A percentile compares a stretch with the other conserved stretches of the same genome.
Evolutionary conservation across 495 filamentous ascomycete species (phyloP).

Genomic region (Tetracladium marchalianum): DNA sequence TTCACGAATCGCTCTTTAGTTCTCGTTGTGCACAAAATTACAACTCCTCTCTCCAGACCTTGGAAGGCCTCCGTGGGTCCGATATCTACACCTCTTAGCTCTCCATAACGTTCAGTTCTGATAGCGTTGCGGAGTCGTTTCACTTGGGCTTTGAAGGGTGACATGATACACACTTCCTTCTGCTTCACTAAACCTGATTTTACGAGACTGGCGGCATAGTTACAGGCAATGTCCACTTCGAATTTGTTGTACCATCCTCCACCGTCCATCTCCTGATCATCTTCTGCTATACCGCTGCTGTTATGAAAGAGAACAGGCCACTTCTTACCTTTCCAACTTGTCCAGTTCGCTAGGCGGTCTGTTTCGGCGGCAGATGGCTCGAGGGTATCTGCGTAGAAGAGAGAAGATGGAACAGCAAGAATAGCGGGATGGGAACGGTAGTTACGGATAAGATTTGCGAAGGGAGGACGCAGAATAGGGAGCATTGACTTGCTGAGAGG

Average conservation of each 20-base stretch:
- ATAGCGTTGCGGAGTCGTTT: slow-evolving; percentile 29
- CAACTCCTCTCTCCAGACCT: slow-evolving; percentile 40
- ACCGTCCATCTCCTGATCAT: slow-evolving; percentile 39
- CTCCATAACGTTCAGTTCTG: slow-evolving; percentile 18
- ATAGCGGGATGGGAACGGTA: slow-evolving; percentile 50
- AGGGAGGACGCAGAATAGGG: slow-evolving; percentile 33
- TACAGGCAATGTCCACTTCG: slow-evolving; percentile 36
- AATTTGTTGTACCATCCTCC: slow-evolving; percentile 43
- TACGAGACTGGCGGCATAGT: slow-evolving; percentile 30
- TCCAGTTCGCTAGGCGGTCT: slow-evolving; percentile 29
- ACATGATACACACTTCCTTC: slow-evolving; percentile 43
- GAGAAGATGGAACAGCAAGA: slow-evolving; percentile 37
- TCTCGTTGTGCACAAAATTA: slow-evolving; percentile 47
- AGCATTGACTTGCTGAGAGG: slow-evolving; percentile 11
- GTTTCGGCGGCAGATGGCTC: slow-evolving; percentile 32
- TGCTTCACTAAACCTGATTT: slow-evolving; percentile 23
- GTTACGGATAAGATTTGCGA: slow-evolving; percentile 46
- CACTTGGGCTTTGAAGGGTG: slow-evolving; percentile 45
- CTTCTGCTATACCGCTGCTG: slow-evolving; percentile 26
- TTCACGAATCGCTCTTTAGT: slow-evolving; percentile 35
- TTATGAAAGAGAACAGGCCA: slow-evolving; percentile 42
- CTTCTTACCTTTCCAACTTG: slow-evolving; percentile 33
- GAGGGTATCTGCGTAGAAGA: slow-evolving; percentile 47
- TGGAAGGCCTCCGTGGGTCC: slow-evolving; percentile 50
- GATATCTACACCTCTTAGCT: slow-evolving; percentile 36